phyloP scores from a whole-genome alignment of 2,329 filamentous ascomycete species.

The Fusarium globosum region DNA sequence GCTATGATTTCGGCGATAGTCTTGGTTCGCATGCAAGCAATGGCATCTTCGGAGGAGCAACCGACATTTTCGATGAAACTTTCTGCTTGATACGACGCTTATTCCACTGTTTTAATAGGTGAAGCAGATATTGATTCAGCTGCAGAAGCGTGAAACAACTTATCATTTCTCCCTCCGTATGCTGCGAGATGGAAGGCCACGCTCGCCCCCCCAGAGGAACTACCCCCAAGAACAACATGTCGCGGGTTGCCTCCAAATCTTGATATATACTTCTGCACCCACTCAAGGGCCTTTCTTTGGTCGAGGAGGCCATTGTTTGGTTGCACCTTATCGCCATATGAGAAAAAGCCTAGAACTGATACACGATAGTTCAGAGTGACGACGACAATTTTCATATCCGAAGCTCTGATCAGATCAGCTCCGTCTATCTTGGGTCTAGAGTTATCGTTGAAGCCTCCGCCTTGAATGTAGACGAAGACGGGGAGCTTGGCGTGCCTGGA shows the following conservation, averaged over 20 bases:
- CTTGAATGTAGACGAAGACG: constrained; percentile 69
- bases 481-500: constrained; percentile 65
- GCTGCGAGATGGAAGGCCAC: constrained; percentile 71
- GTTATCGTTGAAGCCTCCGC: constrained; percentile 67
- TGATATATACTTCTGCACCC: constrained; percentile 73
- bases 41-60: constrained; percentile 52
- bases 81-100: constrained; percentile 64
- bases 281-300: constrained; percentile 74
- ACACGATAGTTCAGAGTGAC: constrained; percentile 83
- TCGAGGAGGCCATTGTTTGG: constrained; percentile 78
- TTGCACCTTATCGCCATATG: constrained; percentile 65
- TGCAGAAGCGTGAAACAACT: constrained; percentile 62
- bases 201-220: constrained; percentile 73
- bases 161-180: constrained; percentile 59
- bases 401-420: constrained; percentile 65
- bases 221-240: constrained; percentile 75
- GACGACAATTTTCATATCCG: constrained; percentile 71
- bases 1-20: constrained; percentile 55
- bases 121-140: constrained; percentile 64
- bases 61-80: constrained; percentile 57
- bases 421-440: constrained; percentile 67
- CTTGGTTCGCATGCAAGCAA: constrained; percentile 60
- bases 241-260: constrained; percentile 75
- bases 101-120: constrained; percentile 56
- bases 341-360: constrained; percentile 77